Base-by-base conservation (phyloP, 768 basidiomycete species). In the Polyporus arcularius region DNA sequence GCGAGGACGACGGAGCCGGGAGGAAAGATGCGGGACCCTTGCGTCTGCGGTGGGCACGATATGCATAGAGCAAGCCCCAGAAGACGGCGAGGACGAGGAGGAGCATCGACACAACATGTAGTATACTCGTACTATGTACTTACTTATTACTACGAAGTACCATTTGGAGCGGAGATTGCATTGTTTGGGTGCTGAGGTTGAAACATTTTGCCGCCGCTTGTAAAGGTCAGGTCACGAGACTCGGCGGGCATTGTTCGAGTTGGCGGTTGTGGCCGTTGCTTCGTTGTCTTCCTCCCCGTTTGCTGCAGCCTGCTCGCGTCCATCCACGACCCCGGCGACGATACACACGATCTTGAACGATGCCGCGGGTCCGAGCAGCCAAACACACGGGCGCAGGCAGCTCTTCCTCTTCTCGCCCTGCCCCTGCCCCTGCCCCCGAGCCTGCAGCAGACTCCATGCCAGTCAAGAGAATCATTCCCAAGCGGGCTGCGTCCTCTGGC, bases 361-460 rank as follows among this genome's bases (percentile, higher is more conserved):
- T 62, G 65, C 65, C 65, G 18, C 53, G 60, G 58, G 53, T 60
- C 26, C 61, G 58, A 52, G 58, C 57, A 21, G 61, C 62, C 26
- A 51, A 51, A 31, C 60, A 61, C 40, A 51, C 41, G 11, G 10
- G 58, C 49, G 53, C 62, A 31, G 55, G 43, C 53, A 40, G 53
- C 58, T 57, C 55, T 58, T 46, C 53, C n/a, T 48, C 53, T 28
- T 42, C 40, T 50, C 51, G 53, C 16, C 53, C 53, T 28, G 43
- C 40, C 50, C 51, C 57, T 16, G 55, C 51, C 16, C 57, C 53
- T 2, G 52, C 41, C 49, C 35, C 45, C 30, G 54, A 40, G 57
- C 42, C 51, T 38, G 39, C 60, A n/a, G 48, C 52, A 21, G 47
- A 49, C 41, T 45, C 53, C 35, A 61, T 58, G 55, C 52, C 60